A percentile compares a stretch with the other conserved stretches of the same genome.
These are phyloP conservation scores for Venturia nashicola DNA, from an alignment of 2,329 filamentous ascomycete species.

Conservation along the genomic window DNA sequence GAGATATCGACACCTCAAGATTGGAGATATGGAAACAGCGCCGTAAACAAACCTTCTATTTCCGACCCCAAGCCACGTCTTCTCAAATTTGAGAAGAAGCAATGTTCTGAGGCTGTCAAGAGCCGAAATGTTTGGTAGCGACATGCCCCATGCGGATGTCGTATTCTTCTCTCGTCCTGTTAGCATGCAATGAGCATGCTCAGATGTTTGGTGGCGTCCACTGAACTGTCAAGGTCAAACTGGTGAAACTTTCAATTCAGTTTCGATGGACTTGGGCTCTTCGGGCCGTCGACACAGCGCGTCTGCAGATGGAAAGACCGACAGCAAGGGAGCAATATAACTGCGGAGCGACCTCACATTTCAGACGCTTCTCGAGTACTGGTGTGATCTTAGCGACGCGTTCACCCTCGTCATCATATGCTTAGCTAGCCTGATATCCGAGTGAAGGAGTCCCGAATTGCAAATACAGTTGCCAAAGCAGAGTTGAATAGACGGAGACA, in stretches of 20 bases:
- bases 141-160: background rate
- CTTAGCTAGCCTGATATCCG: background rate
- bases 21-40: background rate
- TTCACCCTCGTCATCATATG: background rate
- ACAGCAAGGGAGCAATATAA: background rate
- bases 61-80: background rate
- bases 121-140: background rate
- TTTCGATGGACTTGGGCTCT: background rate
- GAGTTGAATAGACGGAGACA: background rate
- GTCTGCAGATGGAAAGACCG: background rate
- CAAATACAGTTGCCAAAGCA: background rate
- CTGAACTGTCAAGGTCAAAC: background rate
- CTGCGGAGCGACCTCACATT: background rate
- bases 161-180: background rate
- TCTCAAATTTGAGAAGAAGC: background rate
- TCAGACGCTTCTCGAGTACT: background rate
- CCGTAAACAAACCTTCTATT: background rate
- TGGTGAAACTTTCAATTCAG: background rate
- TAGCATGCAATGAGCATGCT: background rate
- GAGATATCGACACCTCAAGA: background rate
- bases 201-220: background rate
- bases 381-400: background rate
- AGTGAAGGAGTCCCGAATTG: background rate
- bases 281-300: background rate
- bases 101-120: background rate